Evolutionary conservation across 2,329 filamentous ascomycete species (phyloP).

Genomic region (Penicillium polonicum): DNA sequence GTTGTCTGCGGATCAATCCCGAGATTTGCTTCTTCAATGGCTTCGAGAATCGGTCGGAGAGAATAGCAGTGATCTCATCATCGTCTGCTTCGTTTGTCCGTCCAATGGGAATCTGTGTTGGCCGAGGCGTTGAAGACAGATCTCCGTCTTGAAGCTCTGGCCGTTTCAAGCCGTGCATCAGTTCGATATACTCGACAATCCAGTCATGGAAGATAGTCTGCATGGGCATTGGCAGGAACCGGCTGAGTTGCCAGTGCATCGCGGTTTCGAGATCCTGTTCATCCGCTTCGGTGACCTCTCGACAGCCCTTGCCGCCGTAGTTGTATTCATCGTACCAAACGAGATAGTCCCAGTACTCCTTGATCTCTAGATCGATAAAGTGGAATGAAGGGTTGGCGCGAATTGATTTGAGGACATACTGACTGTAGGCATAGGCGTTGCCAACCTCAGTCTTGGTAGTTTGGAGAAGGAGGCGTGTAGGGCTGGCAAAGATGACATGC

Average conservation of each 20-base stretch:
- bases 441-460: constrained; percentile 96
- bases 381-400: constrained; percentile 93
- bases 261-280: constrained; percentile 82
- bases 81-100: constrained; percentile 59
- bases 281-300: constrained; percentile 72
- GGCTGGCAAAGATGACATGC: constrained; percentile 90
- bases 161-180: constrained; percentile 86
- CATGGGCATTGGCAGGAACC: constrained; percentile 76
- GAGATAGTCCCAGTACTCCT: constrained; percentile 98
- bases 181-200: constrained; percentile 89
- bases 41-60: constrained; percentile 81
- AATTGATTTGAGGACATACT: constrained; percentile 98
- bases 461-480: constrained; percentile 85
- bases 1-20: constrained; percentile 77
- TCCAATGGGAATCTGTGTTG: constrained; percentile 61
- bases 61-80: constrained; percentile 62
- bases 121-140: constrained; percentile 58
- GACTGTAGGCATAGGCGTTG: constrained; percentile 93
- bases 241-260: constrained; percentile 97
- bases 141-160: constrained; percentile 55
- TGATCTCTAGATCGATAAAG: constrained; percentile 95
- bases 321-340: constrained; percentile 99
- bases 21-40: constrained; percentile 87
- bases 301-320: constrained; percentile 91
- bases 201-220: constrained; percentile 87